Percentiles rank a stretch among this genome's conserved stretches.
phyloP scores from a whole-genome alignment of 2,329 filamentous ascomycete genomes.

The Coleophoma cylindrospora region DNA sequence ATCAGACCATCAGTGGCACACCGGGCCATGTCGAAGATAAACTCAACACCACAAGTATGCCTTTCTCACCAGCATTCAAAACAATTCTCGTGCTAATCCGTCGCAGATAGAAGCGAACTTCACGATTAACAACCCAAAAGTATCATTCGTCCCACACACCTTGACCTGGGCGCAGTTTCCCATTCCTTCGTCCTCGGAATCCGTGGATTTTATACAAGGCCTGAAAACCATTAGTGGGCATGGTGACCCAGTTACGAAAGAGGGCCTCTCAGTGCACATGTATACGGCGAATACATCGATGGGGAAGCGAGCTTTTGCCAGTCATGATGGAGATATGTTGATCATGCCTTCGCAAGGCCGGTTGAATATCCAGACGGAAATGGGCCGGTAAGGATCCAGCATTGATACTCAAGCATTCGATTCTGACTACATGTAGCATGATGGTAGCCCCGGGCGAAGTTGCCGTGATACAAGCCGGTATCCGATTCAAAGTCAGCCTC shows the following conservation, averaged over 20 bases:
- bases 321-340: slow-evolving; percentile 61
- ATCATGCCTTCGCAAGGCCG: slow-evolving; percentile 58
- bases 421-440: slow-evolving; percentile 22
- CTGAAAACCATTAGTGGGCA: slow-evolving; percentile 43
- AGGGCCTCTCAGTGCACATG: slow-evolving; percentile 44
- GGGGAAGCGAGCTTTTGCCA: slow-evolving; percentile 40
- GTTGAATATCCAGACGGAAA: slow-evolving; percentile 56
- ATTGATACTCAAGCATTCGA: not conserved
- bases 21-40: slow-evolving; percentile 11
- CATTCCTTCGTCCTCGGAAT: slow-evolving; percentile 12
- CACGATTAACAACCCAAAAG: slow-evolving; percentile 37
- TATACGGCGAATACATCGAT: slow-evolving; percentile 43
- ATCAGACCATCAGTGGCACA: slow-evolving; percentile 38
- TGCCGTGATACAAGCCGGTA: slow-evolving; percentile 57
- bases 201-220: slow-evolving; percentile 39
- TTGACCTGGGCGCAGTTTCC: slow-evolving; percentile 43
- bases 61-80: not conserved
- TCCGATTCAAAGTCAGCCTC: slow-evolving; percentile 55
- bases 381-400: not conserved
- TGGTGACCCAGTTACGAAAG: slow-evolving; percentile 42
- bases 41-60: slow-evolving; percentile 39
- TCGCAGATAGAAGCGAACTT: slow-evolving; percentile 36
- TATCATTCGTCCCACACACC: slow-evolving; percentile 40
- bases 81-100: slow-evolving; percentile 12
- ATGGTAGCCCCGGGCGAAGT: slow-evolving; percentile 61